phyloP scores from a whole-genome alignment of 2,329 filamentous ascomycete genomes.

The Hirsutella thompsonii region DNA sequence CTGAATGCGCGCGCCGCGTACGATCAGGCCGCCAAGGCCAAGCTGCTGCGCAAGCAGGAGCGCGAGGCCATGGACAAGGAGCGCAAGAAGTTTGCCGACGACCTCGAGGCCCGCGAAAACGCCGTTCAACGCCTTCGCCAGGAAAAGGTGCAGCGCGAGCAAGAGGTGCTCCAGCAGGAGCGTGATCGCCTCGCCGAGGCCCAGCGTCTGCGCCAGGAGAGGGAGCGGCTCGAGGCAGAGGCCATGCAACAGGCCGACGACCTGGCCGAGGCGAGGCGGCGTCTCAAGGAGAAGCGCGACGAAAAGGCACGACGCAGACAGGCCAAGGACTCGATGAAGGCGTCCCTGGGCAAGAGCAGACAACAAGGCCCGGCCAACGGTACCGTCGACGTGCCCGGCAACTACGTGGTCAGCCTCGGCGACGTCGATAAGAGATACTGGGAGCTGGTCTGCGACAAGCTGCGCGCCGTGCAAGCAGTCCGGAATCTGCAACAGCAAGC shows the following conservation, averaged over 20 bases:
- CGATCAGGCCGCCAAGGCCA: conserved; percentile 61
- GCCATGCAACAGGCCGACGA: conserved; percentile 26
- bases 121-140: conserved; percentile 48
- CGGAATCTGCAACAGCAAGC: conserved; percentile 17
- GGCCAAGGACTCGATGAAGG: conserved; percentile 21
- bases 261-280: conserved; percentile 21
- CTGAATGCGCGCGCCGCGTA: conserved; percentile 60
- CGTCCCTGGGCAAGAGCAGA: conserved; percentile 7
- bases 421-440: conserved; percentile 21
- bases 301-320: conserved; percentile 24
- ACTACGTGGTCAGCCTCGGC: conserved; percentile 17
- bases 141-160: conserved; percentile 23
- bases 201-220: conserved; percentile 23
- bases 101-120: conserved; percentile 67
- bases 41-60: conserved; percentile 55
- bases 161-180: conserved; percentile 23
- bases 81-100: conserved; percentile 68
- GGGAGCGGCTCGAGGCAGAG: conserved; percentile 18
- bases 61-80: conserved; percentile 61
- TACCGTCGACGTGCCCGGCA: conserved; percentile 20
- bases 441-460: conserved; percentile 27
- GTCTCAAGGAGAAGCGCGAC: conserved; percentile 26
- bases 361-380: conserved; percentile 19
- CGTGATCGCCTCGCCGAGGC: conserved; percentile 22
- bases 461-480: conserved; percentile 23